Percentiles rank a stretch among this genome's conserved stretches.
Conservation (phyloP, 768 basidiomycete genomes). For the Psilocybe subaeruginosa region DNA sequence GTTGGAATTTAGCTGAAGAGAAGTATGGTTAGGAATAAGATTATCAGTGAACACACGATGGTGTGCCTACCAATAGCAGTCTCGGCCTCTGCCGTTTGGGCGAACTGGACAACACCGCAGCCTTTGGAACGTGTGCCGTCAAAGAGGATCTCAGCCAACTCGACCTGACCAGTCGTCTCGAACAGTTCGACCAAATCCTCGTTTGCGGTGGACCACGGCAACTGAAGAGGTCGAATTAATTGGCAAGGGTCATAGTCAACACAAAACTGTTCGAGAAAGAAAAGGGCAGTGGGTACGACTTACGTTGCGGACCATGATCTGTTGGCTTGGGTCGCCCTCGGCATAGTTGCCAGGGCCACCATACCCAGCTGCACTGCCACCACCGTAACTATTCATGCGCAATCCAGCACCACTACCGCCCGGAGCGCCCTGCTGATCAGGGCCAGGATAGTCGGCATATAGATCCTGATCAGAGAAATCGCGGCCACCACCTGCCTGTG, state of each 20-base stretch:
- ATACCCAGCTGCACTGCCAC: constrained; percentile 26
- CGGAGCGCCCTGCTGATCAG: constrained; percentile 62
- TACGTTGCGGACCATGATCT: constrained; percentile 99
- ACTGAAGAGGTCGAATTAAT: constrained; percentile 40
- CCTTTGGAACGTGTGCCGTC: constrained; percentile 94
- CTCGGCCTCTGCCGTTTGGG: constrained; percentile 85
- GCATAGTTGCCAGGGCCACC: constrained; percentile 37
- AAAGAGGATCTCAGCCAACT: constrained; percentile 92
- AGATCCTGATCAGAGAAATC: constrained; percentile 88
- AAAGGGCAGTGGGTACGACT: constrained; percentile 37
- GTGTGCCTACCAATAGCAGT: constrained; percentile 79
- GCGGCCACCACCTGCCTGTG: constrained; percentile 53
- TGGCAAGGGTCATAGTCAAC: neutral
- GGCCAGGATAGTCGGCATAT: constrained; percentile 92
- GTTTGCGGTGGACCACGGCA: constrained; percentile 99
- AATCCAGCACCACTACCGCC: constrained; percentile 38
- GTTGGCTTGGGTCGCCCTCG: constrained; percentile 87
- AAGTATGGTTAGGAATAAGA: neutral
- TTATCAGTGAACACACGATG: neutral
- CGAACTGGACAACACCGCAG: constrained; percentile 94
- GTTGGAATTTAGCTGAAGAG: constrained; percentile 87
- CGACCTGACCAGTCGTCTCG: constrained; percentile 95
- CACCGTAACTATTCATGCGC: constrained; percentile 40
- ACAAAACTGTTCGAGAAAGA: neutral
- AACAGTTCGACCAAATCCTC: constrained; percentile 98